A percentile compares a stretch with the other conserved stretches of the same genome.
phyloP scores from a whole-genome alignment of 371 early-diverging fungal genomes.

The Cokeromyces recurvatus region DNA sequence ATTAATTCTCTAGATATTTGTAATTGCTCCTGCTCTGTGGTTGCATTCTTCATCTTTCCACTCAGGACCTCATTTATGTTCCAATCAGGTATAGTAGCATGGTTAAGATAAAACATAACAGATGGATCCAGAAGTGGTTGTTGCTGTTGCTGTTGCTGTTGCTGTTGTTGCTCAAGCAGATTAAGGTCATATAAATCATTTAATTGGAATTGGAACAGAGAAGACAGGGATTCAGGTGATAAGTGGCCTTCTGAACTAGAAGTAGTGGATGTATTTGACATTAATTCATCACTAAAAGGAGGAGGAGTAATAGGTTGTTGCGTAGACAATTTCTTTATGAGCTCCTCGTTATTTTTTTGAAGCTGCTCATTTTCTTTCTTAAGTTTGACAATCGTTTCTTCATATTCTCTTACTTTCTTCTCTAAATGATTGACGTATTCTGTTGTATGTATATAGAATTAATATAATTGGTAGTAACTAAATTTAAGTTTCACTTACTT shows the following conservation, averaged over 20 bases:
- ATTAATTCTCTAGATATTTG: slow-evolving; percentile 6
- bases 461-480: too few species aligned
- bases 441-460: neutral
- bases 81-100: slow-evolving; percentile 20
- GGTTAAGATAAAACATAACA: slow-evolving; percentile 13
- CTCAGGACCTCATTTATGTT: slow-evolving; percentile 10
- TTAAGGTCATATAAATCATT: slow-evolving; percentile 15
- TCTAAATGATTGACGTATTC: slow-evolving; percentile 74
- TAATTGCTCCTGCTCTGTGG: neutral
- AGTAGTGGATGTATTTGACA: neutral
- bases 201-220: slow-evolving; percentile 11
- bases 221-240: slow-evolving; percentile 9
- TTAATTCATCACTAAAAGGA: slow-evolving; percentile 1
- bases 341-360: slow-evolving; percentile 10
- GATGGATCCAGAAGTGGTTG: neutral
- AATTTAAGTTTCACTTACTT: slow-evolving; percentile 14
- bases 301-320: slow-evolving; percentile 62
- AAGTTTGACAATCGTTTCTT: slow-evolving; percentile 11
- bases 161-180: slow-evolving; percentile 12
- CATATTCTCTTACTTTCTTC: slow-evolving; percentile 30
- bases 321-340: slow-evolving; percentile 10
- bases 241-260: slow-evolving; percentile 13
- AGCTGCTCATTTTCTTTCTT: slow-evolving; percentile 17
- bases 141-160: neutral
- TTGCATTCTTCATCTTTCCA: slow-evolving; percentile 1